Evolutionary conservation across 768 basidiomycete species (phyloP).

Genomic region (Cystofilobasidium macerans): DNA sequence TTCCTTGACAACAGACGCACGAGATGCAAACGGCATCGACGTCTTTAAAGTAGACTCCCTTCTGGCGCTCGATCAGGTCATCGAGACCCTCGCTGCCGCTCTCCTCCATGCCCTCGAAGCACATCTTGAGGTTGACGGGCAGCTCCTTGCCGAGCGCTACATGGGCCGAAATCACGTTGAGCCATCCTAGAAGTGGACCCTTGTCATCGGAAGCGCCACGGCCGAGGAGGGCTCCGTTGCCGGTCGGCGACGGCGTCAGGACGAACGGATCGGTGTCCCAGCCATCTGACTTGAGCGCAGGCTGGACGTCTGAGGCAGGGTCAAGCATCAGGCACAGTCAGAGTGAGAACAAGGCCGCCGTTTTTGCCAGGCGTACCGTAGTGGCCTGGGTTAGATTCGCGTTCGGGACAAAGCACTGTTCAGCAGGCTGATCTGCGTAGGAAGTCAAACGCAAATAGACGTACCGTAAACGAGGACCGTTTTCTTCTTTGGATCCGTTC

Average conservation of each 20-base stretch:
- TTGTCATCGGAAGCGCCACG: constrained; percentile 74
- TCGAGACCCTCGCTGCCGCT: constrained; percentile 83
- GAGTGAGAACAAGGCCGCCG: too few species aligned
- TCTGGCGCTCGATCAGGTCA: constrained; percentile 62
- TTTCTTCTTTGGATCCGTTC: constrained; percentile 78
- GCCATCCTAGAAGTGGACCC: constrained; percentile 57
- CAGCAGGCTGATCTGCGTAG: too few species aligned
- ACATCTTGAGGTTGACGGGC: constrained; percentile 80
- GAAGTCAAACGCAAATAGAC: neutral
- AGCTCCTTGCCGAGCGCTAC: constrained; percentile 52
- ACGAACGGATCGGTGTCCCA: constrained; percentile 81
- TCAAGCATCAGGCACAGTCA: too few species aligned
- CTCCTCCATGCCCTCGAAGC: constrained; percentile 97
- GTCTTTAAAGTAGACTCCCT: constrained; percentile 65
- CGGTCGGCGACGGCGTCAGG: constrained; percentile 47
- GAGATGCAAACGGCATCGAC: constrained; percentile 85
- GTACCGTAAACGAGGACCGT: constrained; percentile 77
- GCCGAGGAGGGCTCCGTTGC: constrained; percentile 52
- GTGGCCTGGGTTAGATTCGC: constrained; percentile 9
- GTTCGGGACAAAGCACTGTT: constrained; percentile 57
- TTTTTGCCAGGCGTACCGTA: constrained; percentile 1
- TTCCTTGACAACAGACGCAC: constrained; percentile 2
- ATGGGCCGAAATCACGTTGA: constrained; percentile 82
- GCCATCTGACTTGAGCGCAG: constrained; percentile 47
- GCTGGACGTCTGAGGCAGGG: constrained; percentile 27